Evolutionary conservation across 192 early-diverging fungal genomes (phyloP).

Genomic region (Coemansia biformis): DNA sequence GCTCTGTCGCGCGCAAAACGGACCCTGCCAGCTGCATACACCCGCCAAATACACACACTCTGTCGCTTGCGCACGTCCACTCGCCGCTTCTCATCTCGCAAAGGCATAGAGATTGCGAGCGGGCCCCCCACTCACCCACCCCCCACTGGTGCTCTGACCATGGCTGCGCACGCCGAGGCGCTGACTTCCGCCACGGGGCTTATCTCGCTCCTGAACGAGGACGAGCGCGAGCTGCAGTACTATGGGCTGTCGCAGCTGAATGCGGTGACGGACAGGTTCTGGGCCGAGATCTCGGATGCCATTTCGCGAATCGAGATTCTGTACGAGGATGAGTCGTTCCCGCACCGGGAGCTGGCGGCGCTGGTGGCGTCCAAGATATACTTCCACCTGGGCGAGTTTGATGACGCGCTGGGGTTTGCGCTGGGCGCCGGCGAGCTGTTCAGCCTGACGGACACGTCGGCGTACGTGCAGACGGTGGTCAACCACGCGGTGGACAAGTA

Average conservation of each 20-base stretch:
- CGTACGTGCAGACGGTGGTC: conserved; percentile 93
- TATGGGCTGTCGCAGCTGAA: conserved; percentile 93
- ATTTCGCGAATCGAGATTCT: conserved; percentile 79
- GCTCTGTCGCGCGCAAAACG: too few species aligned
- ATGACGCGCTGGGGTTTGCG: conserved; percentile 94
- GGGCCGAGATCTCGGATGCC: conserved; percentile 96
- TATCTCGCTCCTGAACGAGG: conserved; percentile 89
- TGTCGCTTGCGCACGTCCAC: too few species aligned
- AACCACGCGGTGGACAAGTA: conserved; percentile 88
- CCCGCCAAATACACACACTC: too few species aligned
- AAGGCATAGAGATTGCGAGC: background rate
- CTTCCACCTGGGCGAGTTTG: conserved; percentile 93
- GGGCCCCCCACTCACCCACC: background rate
- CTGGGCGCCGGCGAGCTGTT: conserved; percentile 88
- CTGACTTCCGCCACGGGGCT: conserved; percentile 64
- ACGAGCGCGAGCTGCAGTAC: conserved; percentile 82
- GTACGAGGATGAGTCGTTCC: conserved; percentile 86
- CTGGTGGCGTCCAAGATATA: conserved; percentile 98
- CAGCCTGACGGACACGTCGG: conserved; percentile 70
- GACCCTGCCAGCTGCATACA: too few species aligned
- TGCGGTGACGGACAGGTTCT: conserved; percentile 85
- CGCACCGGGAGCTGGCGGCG: conserved; percentile 82
- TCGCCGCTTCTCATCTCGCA: too few species aligned
- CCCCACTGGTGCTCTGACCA: conserved; percentile 1
- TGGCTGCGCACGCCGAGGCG: conserved; percentile 33